phyloP scores from a whole-genome alignment of 1,284 basidiomycete genomes.

The Marasmius sp. region DNA sequence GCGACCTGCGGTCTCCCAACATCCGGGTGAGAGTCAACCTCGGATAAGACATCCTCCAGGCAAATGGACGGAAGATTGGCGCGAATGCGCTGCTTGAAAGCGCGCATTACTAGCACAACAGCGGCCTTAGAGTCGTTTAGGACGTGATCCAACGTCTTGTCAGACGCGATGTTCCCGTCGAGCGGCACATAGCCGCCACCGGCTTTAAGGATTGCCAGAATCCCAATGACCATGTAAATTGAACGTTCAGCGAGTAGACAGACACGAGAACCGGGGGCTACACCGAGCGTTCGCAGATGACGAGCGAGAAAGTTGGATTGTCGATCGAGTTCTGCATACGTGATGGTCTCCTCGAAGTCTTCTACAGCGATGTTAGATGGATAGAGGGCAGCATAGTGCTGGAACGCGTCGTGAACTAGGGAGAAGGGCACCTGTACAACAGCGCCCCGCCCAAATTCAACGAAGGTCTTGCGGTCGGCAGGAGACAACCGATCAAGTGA shows the following conservation, averaged over 20 bases:
- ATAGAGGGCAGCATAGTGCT: conserved; percentile 38
- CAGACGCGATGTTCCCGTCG: conserved; percentile 57
- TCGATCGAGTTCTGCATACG: conserved; percentile 49
- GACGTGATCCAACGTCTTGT: conserved; percentile 52
- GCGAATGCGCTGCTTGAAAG: conserved; percentile 43
- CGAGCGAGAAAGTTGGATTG: conserved; percentile 48
- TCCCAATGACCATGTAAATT: conserved; percentile 54
- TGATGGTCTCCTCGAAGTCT: conserved; percentile 45
- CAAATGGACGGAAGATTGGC: conserved; percentile 29
- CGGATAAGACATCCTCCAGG: conserved; percentile 43
- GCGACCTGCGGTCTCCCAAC: conserved; percentile 40
- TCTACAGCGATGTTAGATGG: conserved; percentile 50
- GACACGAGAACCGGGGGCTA: conserved; percentile 48
- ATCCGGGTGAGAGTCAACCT: conserved; percentile 18
- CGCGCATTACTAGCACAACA: conserved; percentile 44
- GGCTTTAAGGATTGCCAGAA: conserved; percentile 54
- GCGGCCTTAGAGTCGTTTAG: conserved; percentile 45
- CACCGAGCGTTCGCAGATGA: conserved; percentile 41
- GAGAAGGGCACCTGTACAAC: conserved; percentile 37
- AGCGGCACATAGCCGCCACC: conserved; percentile 58
- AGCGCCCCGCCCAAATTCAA: conserved; percentile 44
- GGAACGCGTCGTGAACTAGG: conserved; percentile 60
- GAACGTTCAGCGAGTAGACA: conserved; percentile 55
- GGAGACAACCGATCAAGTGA: conserved; percentile 30
- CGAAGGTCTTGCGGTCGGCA: conserved; percentile 43